phyloP scores from a whole-genome alignment of 331 rosid species.

The Stylosanthes scabra region DNA sequence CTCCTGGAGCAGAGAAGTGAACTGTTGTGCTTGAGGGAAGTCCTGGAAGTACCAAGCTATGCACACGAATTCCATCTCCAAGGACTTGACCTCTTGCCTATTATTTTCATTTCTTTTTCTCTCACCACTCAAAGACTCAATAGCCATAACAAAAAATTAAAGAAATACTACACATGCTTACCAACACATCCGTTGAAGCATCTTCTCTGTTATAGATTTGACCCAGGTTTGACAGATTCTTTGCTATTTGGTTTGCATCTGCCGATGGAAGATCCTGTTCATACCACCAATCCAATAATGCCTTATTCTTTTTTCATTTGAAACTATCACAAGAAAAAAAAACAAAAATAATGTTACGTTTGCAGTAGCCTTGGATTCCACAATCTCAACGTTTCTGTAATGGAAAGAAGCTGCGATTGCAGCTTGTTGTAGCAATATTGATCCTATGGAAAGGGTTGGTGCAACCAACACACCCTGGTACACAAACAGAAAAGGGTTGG shows the following conservation, averaged over 20 bases:
- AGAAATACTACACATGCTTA: slow-evolving; percentile 43
- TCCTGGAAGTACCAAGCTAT: slow-evolving; percentile 95
- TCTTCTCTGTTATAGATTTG: slow-evolving; percentile 82
- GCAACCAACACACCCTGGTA: slow-evolving; percentile 90
- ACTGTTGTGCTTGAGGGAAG: slow-evolving; percentile 87
- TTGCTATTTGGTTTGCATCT: slow-evolving; percentile 88
- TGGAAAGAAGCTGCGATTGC: slow-evolving; percentile 96
- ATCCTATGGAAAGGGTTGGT: slow-evolving; percentile 94
- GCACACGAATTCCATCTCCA: slow-evolving; percentile 96
- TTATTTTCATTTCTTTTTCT: too few relatives aligned
- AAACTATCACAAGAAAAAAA: too few relatives aligned
- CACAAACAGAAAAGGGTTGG: not conserved
- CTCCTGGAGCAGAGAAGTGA: slow-evolving; percentile 91
- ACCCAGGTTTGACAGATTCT: slow-evolving; percentile 81
- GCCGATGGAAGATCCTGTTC: slow-evolving; percentile 90
- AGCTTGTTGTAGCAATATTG: slow-evolving; percentile 93
- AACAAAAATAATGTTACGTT: slow-evolving; percentile 37
- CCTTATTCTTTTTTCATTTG: slow-evolving; percentile 39
- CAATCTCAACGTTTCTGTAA: slow-evolving; percentile 82
- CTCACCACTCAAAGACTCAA: too few relatives aligned
- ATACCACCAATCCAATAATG: slow-evolving; percentile 32
- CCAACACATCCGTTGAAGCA: slow-evolving; percentile 74
- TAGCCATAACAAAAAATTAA: too few relatives aligned
- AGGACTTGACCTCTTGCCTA: slow-evolving; percentile 98
- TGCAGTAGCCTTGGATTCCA: slow-evolving; percentile 80